phyloP scores from a whole-genome alignment of 1,284 basidiomycete genomes.

The Cryptococcus maquisensis region DNA sequence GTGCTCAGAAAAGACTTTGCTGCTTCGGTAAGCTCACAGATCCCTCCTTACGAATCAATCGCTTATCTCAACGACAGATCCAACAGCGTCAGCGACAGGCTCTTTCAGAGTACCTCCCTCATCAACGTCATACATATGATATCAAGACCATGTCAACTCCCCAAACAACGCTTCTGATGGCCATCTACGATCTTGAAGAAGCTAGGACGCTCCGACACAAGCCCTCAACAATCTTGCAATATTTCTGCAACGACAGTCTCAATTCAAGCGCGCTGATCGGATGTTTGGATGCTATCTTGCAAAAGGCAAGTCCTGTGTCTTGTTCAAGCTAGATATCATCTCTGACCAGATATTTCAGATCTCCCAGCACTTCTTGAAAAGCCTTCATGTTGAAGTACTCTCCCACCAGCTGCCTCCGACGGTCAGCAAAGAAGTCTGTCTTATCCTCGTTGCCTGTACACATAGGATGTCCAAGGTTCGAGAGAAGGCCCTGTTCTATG shows the following conservation, averaged over 20 bases:
- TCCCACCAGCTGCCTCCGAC: conserved; percentile 72
- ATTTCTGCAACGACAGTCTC: conserved; percentile 84
- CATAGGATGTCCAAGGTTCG: conserved; percentile 79
- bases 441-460: conserved; percentile 72
- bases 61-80: conserved; percentile 52
- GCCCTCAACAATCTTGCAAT: conserved; percentile 77
- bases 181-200: conserved; percentile 84
- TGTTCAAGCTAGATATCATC: too few species aligned
- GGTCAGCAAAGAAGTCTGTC: conserved; percentile 70
- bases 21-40: conserved; percentile 57
- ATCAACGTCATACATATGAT: conserved; percentile 61
- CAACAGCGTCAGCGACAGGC: conserved; percentile 62
- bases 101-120: conserved; percentile 64
- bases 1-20: conserved; percentile 85
- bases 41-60: background rate
- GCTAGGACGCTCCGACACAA: conserved; percentile 76
- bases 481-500: conserved; percentile 73
- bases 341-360: conserved; percentile 38
- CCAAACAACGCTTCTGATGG: conserved; percentile 80
- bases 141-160: conserved; percentile 72
- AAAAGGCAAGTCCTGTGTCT: conserved; percentile 58
- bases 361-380: conserved; percentile 55
- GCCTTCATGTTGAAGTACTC: conserved; percentile 67
- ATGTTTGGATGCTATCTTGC: conserved; percentile 76
- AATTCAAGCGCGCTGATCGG: conserved; percentile 66